Conservation (phyloP, 805 yeast genomes). For the Metschnikowia kofuensis region DNA sequence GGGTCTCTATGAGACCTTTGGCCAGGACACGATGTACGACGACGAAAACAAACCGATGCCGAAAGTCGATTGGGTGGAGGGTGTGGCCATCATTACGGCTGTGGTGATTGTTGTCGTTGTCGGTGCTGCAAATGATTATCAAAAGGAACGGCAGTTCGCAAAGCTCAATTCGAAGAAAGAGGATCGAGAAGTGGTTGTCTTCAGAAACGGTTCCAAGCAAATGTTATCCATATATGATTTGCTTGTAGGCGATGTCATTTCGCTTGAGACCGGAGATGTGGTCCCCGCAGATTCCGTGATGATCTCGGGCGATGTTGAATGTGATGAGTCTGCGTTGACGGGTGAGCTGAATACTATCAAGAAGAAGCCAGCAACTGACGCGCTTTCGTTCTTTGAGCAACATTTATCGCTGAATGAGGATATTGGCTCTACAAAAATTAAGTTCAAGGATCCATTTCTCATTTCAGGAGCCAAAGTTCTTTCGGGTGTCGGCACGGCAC, state of each 20-base stretch:
- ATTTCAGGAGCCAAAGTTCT: conserved; percentile 89
- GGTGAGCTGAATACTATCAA: conserved; percentile 88
- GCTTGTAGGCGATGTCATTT: conserved; percentile 81
- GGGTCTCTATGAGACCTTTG: conserved; percentile 90
- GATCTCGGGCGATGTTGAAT: conserved; percentile 71
- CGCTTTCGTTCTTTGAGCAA: conserved; percentile 30
- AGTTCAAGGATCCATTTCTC: conserved; percentile 71
- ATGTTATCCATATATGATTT: conserved; percentile 71
- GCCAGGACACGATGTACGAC: conserved; percentile 74
- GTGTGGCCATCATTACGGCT: conserved; percentile 94
- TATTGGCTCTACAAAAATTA: conserved; percentile 38
- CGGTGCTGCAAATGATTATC: conserved; percentile 95
- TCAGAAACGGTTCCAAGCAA: conserved; percentile 66
- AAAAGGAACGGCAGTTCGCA: conserved; percentile 91
- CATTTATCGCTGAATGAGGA: conserved; percentile 31
- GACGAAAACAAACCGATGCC: conserved; percentile 75
- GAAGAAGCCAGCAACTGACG: conserved; percentile 55
- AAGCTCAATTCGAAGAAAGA: conserved; percentile 86
- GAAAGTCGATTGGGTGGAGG: conserved; percentile 97
- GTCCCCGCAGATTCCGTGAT: conserved; percentile 85
- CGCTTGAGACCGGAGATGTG: conserved; percentile 90
- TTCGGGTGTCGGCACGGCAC: conserved; percentile 80
- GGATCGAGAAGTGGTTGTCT: conserved; percentile 72
- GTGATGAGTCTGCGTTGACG: conserved; percentile 90
- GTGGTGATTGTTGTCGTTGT: conserved; percentile 86